These are phyloP conservation scores for Fraxinus baroniana DNA, from an alignment of 305 asterid species.

Conservation along the genomic window DNA sequence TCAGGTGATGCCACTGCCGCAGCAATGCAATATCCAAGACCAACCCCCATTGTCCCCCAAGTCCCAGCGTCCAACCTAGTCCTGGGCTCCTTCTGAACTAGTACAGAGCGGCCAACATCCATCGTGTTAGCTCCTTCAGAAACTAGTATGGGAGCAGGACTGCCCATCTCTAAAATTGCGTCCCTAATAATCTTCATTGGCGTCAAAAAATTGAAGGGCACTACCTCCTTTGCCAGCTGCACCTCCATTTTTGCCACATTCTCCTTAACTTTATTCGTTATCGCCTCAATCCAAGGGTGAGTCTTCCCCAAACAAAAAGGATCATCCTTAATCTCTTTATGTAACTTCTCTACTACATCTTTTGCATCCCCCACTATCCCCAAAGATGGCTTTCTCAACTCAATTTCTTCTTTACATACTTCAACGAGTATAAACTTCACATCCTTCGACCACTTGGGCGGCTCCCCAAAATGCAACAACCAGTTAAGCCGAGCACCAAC, in stretches of 20 bases:
- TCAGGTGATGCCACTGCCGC: constrained; percentile 88
- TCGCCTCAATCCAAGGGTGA: constrained; percentile 79
- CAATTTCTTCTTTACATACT: constrained; percentile 64
- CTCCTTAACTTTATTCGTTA: constrained; percentile 60
- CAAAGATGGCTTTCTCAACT: constrained; percentile 63
- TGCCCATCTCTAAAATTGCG: constrained; percentile 58
- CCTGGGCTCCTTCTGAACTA: constrained; percentile 84
- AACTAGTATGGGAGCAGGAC: constrained; percentile 72
- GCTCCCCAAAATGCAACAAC: constrained; percentile 87
- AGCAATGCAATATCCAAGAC: constrained; percentile 93
- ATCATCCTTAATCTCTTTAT: constrained; percentile 72
- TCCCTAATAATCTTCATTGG: constrained; percentile 91
- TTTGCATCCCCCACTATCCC: constrained; percentile 87
- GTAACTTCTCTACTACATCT: constrained; percentile 55
- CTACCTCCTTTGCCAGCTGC: constrained; percentile 68
- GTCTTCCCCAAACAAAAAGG: constrained; percentile 74
- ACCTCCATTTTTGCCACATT: constrained; percentile 77
- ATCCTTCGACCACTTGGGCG: constrained; percentile 82
- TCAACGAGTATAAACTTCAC: constrained; percentile 78
- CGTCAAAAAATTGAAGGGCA: constrained; percentile 82
- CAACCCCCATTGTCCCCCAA: constrained; percentile 98
- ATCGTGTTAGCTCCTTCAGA: constrained; percentile 93
- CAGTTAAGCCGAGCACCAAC: constrained; percentile 88
- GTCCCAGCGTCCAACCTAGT: constrained; percentile 96
- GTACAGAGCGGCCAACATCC: constrained; percentile 81